Evolutionary conservation across 768 basidiomycete species (phyloP).

Genomic region (Leccinum arenicola): DNA sequence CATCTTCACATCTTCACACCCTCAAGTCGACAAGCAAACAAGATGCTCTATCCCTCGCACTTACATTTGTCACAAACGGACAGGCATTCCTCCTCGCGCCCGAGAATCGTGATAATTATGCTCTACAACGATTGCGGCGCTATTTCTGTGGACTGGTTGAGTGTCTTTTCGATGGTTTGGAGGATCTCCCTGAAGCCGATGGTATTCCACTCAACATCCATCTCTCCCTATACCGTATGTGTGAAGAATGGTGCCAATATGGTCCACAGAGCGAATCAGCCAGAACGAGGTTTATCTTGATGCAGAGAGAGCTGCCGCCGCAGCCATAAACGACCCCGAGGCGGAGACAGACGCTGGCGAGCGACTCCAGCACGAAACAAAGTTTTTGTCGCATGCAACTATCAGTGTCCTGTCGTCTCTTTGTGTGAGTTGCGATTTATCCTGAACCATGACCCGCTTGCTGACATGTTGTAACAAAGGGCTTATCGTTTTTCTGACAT

Average conservation of each 20-base stretch:
- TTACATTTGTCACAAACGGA: constrained; percentile 84
- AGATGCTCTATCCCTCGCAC: constrained; percentile 71
- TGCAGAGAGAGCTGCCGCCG: constrained; percentile 24
- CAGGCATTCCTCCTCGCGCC: constrained; percentile 71
- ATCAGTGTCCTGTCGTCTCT: constrained; percentile 79
- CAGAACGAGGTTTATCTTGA: constrained; percentile 64
- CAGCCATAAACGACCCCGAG: constrained; percentile 43
- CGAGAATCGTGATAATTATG: constrained; percentile 71
- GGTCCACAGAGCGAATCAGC: constrained; percentile 70
- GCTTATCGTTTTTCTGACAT: constrained; percentile 69
- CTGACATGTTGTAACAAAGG: constrained; percentile 52
- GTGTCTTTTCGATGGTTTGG: constrained; percentile 75
- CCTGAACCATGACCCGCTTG: neutral
- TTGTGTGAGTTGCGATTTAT: constrained; percentile 57
- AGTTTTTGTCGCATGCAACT: constrained; percentile 73
- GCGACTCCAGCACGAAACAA: constrained; percentile 67
- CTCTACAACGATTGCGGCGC: constrained; percentile 77
- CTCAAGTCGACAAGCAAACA: constrained; percentile 67
- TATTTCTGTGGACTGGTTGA: constrained; percentile 92
- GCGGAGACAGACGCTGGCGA: constrained; percentile 51
- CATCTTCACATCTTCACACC: constrained; percentile 71
- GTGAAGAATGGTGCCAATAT: constrained; percentile 92
- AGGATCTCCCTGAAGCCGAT: constrained; percentile 69
- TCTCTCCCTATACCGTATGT: constrained; percentile 76
- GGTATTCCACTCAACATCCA: constrained; percentile 72